Conservation (phyloP, 257 asterid species). For the Solanum appendiculatum region DNA sequence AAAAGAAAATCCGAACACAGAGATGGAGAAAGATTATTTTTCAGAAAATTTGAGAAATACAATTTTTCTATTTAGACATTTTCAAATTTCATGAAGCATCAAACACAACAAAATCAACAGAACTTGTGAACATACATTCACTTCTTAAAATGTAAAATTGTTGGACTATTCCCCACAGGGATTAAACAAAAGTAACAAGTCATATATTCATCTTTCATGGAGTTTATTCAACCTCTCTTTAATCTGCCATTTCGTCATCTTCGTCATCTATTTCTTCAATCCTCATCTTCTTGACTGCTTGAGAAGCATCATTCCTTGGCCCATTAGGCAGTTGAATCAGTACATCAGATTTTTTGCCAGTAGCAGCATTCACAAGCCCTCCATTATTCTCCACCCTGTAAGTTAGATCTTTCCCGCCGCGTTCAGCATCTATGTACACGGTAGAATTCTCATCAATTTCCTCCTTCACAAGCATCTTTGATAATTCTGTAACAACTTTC, state of each 20-base stretch:
- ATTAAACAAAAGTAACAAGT: neutral
- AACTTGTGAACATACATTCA: neutral
- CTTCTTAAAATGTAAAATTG: neutral
- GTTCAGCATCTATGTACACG: constrained; percentile 46
- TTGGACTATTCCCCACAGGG: neutral
- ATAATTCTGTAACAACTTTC: constrained; percentile 67
- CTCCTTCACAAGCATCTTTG: constrained; percentile 74
- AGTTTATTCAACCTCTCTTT: neutral
- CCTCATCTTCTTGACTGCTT: constrained; percentile 76
- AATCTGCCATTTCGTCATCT: constrained; percentile 58
- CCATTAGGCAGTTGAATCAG: constrained; percentile 56
- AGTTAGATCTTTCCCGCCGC: constrained; percentile 25
- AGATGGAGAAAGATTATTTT: neutral
- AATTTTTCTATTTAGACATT: neutral
- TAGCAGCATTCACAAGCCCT: constrained; percentile 65
- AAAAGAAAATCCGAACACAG: neutral
- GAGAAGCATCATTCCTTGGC: constrained; percentile 40
- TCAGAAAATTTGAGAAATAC: neutral
- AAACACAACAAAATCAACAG: neutral
- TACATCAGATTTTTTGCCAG: constrained; percentile 67
- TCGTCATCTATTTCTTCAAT: constrained; percentile 57
- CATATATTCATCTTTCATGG: neutral
- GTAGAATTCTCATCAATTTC: constrained; percentile 89
- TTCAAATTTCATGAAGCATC: neutral
- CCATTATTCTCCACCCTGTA: constrained; percentile 79